phyloP scores from a whole-genome alignment of 371 early-diverging fungal species.

The Mortierella sp. region DNA sequence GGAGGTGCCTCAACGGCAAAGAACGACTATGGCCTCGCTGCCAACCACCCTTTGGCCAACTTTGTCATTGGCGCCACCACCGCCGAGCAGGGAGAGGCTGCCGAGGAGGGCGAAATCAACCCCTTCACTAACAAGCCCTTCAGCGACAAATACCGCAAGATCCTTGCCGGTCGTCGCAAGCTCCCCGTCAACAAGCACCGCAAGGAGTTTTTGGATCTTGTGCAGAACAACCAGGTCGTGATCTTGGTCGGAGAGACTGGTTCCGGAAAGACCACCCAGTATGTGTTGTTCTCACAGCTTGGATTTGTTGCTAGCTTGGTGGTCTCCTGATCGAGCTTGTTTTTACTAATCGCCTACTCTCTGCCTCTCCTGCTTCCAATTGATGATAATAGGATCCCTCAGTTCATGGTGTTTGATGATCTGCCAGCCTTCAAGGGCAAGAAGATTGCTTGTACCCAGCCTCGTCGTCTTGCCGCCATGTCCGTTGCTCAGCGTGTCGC shows the following conservation, averaged over 20 bases:
- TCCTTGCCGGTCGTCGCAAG: conserved; percentile 83
- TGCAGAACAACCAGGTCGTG: conserved; percentile 90
- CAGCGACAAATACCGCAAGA: conserved; percentile 85
- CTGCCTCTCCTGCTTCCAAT: neutral
- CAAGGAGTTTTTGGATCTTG: conserved; percentile 84
- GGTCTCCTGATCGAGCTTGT: neutral
- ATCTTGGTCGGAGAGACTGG: conserved; percentile 94
- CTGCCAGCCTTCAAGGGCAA: conserved; percentile 91
- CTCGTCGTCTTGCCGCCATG: conserved; percentile 98
- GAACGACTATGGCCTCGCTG: conserved; percentile 27
- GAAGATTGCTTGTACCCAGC: conserved; percentile 98
- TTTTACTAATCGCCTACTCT: neutral
- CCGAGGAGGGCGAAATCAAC: conserved; percentile 85
- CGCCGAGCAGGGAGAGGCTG: conserved; percentile 74
- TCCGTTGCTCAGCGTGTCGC: conserved; percentile 97
- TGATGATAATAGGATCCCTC: conserved; percentile 82
- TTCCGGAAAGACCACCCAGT: conserved; percentile 96
- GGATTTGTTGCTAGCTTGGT: neutral
- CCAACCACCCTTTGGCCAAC: conserved; percentile 60
- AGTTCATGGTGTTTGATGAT: conserved; percentile 93
- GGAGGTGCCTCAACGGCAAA: conserved; percentile 27
- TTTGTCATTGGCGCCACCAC: conserved; percentile 78
- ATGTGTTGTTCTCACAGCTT: conserved; percentile 41
- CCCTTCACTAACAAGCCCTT: conserved; percentile 87
- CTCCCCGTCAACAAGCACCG: conserved; percentile 94